Conservation (phyloP, 2,329 filamentous ascomycete species). For the Plenodomus tracheiphilus region DNA sequence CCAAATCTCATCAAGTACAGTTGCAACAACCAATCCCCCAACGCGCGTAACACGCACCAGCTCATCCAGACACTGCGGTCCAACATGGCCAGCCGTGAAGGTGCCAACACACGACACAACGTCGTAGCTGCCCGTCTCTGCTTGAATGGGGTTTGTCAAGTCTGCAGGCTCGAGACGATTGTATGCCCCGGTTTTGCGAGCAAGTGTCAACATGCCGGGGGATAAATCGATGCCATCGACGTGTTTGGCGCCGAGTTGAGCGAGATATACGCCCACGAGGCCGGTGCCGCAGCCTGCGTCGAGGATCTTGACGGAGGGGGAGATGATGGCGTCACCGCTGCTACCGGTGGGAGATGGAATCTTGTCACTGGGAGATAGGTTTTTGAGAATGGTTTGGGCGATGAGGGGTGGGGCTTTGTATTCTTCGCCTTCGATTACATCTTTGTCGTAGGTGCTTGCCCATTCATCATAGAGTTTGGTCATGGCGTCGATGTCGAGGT, state of each 20-base stretch:
- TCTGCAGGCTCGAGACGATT: conserved; percentile 51
- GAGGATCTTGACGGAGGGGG: conserved; percentile 44
- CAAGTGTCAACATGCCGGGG: conserved; percentile 58
- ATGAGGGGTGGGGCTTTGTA: conserved; percentile 50
- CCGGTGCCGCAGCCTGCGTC: conserved; percentile 63
- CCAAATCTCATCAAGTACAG: conserved; percentile 57
- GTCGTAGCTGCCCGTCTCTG: conserved; percentile 51
- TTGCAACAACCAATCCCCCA: conserved; percentile 56
- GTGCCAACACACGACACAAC: conserved; percentile 59
- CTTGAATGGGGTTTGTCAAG: conserved; percentile 50
- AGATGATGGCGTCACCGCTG: neutral
- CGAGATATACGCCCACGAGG: conserved; percentile 55
- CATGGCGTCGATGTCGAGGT: neutral
- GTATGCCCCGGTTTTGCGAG: conserved; percentile 54
- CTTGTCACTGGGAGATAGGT: conserved; percentile 7
- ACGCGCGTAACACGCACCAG: conserved; percentile 55
- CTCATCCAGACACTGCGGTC: conserved; percentile 53
- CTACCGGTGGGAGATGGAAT: neutral
- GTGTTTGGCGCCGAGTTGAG: conserved; percentile 48
- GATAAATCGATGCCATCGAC: conserved; percentile 60
- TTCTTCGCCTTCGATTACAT: conserved; percentile 43
- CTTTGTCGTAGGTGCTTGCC: conserved; percentile 51
- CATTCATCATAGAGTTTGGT: conserved; percentile 50
- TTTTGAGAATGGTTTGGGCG: conserved; percentile 26
- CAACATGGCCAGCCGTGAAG: conserved; percentile 60